Conservation (phyloP, 768 basidiomycete species). For the Pleurotus eryngii region DNA sequence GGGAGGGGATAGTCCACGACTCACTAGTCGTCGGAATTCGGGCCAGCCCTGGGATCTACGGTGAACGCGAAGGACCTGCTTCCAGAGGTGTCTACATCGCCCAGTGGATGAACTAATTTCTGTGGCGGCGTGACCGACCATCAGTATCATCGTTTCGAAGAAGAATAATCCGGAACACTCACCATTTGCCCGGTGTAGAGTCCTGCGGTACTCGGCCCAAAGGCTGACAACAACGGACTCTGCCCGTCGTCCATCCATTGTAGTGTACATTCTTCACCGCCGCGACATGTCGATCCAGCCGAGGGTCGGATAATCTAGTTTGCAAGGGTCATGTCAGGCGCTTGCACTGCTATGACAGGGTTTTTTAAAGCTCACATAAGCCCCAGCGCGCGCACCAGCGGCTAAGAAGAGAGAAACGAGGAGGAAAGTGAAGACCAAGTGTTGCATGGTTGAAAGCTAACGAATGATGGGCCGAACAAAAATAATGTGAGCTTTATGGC, state of each 20-base stretch:
- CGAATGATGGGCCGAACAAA: not conserved
- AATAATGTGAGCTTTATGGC: not conserved
- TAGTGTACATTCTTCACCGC: conserved; percentile 50
- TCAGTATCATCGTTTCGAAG: not conserved
- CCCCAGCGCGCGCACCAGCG: not conserved
- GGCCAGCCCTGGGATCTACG: conserved; percentile 54
- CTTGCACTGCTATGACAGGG: too few relatives aligned
- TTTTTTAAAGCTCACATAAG: not conserved
- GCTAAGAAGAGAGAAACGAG: not conserved
- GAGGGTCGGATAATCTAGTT: conserved; percentile 47
- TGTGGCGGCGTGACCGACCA: conserved; percentile 18
- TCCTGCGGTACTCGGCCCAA: conserved; percentile 53
- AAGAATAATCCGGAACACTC: conserved; percentile 14
- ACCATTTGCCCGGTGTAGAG: conserved; percentile 59
- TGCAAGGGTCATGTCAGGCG: too few relatives aligned
- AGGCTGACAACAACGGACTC: conserved; percentile 39
- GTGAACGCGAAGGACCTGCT: conserved; percentile 51
- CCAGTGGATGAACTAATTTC: conserved; percentile 56
- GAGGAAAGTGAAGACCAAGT: not conserved
- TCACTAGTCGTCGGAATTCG: conserved; percentile 58
- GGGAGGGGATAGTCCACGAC: conserved; percentile 17
- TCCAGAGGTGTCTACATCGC: conserved; percentile 50
- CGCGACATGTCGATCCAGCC: conserved; percentile 43
- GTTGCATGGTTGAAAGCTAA: conserved; percentile 1
- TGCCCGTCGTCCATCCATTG: conserved; percentile 64